Evolutionary conservation across 129 eudicot genomes (phyloP).

Genomic region (Rutidosis leptorrhynchoides): DNA sequence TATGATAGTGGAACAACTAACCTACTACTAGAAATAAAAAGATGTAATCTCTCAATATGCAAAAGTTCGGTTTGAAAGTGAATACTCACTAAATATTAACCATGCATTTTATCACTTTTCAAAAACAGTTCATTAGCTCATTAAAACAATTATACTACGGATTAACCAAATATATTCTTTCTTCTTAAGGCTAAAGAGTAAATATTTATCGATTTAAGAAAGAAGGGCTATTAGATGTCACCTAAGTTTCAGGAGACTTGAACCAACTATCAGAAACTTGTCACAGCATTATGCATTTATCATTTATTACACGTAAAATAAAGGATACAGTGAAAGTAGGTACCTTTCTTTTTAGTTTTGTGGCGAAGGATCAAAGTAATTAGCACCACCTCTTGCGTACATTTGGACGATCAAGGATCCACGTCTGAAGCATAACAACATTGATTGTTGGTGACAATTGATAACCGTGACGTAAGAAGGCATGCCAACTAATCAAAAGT

Average conservation of each 20-base stretch:
- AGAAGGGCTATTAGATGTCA: constrained; percentile 18
- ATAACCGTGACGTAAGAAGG: not conserved
- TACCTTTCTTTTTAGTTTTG: constrained; percentile 18
- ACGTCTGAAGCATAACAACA: not conserved
- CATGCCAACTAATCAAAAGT: not conserved
- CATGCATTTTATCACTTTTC: constrained; percentile 21
- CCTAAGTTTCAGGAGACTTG: not conserved
- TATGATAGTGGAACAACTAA: constrained; percentile 25
- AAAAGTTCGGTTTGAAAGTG: constrained; percentile 26
- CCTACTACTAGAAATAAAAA: constrained; percentile 21
- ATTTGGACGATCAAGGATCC: not conserved
- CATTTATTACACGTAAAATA: constrained; percentile 9
- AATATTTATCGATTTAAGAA: constrained; percentile 4
- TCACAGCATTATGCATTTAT: not conserved
- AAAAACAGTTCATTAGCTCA: constrained; percentile 11
- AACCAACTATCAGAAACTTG: constrained; percentile 3
- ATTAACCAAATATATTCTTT: constrained; percentile 24
- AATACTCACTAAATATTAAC: constrained; percentile 19
- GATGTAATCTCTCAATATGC: constrained; percentile 23
- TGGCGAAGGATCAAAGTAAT: not conserved
- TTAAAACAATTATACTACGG: constrained; percentile 22
- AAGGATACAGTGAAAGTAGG: constrained; percentile 12
- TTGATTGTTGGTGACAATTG: not conserved
- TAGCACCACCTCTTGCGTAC: not conserved
- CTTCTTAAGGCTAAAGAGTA: constrained; percentile 4